Evolutionary conservation across 2,329 filamentous ascomycete species (phyloP).

Genomic region (Chaetomium sp.): DNA sequence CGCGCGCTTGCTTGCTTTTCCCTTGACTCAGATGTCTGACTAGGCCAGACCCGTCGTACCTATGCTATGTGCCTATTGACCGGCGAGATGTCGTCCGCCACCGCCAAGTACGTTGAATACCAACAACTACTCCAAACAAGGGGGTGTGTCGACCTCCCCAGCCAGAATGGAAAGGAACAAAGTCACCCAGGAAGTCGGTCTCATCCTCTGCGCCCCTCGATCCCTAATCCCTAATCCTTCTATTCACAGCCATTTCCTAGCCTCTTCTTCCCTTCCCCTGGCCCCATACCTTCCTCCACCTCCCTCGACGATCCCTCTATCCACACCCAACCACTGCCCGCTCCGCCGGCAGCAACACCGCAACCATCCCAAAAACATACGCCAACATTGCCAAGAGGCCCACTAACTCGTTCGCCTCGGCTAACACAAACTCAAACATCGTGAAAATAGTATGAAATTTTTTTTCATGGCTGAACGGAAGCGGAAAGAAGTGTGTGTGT

Average conservation of each 20-base stretch:
- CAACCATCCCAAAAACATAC: not conserved
- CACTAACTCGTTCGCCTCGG: not conserved
- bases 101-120: not conserved
- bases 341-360: not conserved
- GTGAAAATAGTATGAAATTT: not conserved
- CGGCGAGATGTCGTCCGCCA: not conserved
- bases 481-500: not conserved
- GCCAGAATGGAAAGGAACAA: not conserved
- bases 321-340: not conserved
- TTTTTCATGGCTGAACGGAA: constrained; percentile 1
- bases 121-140: constrained; percentile 3
- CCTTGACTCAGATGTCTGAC: constrained; percentile 1
- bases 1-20: constrained; percentile 3
- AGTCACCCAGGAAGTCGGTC: not conserved
- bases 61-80: not conserved
- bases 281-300: not conserved
- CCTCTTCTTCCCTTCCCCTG: not conserved
- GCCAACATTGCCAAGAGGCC: not conserved
- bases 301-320: not conserved
- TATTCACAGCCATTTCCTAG: not conserved
- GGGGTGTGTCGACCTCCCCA: not conserved
- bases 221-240: not conserved
- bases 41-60: not conserved
- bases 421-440: not conserved
- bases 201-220: not conserved